A percentile compares a stretch with the other conserved stretches of the same genome.
These are phyloP conservation scores for Phytophthora crassamura DNA, from an alignment of 352 stramenopile genomes.

Conservation along the genomic window DNA sequence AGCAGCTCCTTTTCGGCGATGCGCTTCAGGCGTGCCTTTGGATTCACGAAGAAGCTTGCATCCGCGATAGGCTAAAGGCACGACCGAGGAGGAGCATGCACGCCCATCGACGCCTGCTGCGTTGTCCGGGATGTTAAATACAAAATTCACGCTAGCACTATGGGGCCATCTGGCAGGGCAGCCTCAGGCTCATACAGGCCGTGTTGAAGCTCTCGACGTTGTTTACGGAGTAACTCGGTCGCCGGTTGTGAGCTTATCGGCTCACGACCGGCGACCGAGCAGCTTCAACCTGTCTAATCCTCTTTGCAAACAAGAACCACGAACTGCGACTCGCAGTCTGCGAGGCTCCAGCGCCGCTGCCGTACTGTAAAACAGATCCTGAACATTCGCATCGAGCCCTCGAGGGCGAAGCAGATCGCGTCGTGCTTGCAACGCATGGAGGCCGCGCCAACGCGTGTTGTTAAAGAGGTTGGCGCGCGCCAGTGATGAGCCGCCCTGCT, in stretches of 20 bases:
- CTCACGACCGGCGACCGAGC: too few species aligned
- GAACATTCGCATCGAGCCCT: background rate
- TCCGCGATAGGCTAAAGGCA: slow-evolving; percentile 30
- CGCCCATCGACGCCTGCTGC: slow-evolving; percentile 23
- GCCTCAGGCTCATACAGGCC: background rate
- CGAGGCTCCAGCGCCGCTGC: too few species aligned
- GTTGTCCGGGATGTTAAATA: too few species aligned
- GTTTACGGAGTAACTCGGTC: slow-evolving; percentile 14
- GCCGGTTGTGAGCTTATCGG: slow-evolving; percentile 1
- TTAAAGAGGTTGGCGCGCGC: too few species aligned
- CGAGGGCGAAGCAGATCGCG: slow-evolving; percentile 5
- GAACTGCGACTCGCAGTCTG: background rate
- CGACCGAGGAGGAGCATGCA: slow-evolving; percentile 24
- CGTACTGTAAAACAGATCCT: slow-evolving; percentile 33
- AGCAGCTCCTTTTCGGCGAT: slow-evolving; percentile 6
- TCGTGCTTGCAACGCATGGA: slow-evolving; percentile 9
- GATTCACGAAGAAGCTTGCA: slow-evolving; percentile 10
- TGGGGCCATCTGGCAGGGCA: slow-evolving; percentile 20
- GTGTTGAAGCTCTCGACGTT: slow-evolving; percentile 17
- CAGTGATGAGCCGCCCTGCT: too few species aligned
- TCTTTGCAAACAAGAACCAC: background rate
- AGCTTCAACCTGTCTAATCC: slow-evolving; percentile 19
- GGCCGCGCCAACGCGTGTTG: background rate
- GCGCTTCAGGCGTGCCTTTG: background rate
- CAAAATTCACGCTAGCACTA: too few species aligned